Base-by-base conservation (phyloP, 2,329 filamentous ascomycete genomes). In the Fusarium praegraminearum region DNA sequence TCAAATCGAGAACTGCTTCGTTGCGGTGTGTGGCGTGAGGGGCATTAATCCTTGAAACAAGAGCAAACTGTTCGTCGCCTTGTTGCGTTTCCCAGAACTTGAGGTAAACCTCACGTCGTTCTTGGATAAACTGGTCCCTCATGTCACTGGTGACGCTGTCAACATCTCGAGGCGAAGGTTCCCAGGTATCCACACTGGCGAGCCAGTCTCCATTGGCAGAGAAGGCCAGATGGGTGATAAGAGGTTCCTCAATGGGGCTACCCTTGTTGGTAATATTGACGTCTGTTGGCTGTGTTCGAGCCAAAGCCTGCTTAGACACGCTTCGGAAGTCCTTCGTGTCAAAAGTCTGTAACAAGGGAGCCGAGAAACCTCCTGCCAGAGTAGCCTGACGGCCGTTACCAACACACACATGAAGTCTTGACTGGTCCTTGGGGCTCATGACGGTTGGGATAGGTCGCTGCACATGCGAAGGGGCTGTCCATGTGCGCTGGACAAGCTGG, bases 171-270 rank as follows among this genome's bases (percentile, higher is more conserved):
- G 83, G 81, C 12, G 92, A 89, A 2, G 94, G 94, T 53, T 87
- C 86, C 96, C 96, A 99, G 75, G 94, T 92, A 77, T 99, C 96
- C 2, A 97, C 87, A 2, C 93, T 98, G 7, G 92, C 94, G 60
- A 99, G 86, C 94, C 95, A 98, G 70, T 89, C 86, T 20, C 95
- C 95, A 76, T 98, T 91, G 51, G 86, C 83, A 44, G 92, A 95
- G 71, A 96, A 89, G 44, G 90, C 87, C 52, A 98, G 83, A 58
- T 91, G 87, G 9, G 88, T 91, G 47, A 97, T 87, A 65, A 91
- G 88, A 1, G 96, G 95, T 72, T 97, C 92, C 16, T 88, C 85
- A 51, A 98, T 88, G 7, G 87, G 85, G 53, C 88, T 86, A 7
- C 92, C 89, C 69, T 91, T 90, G 16, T 90, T 90, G 10, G 90